Evolutionary conservation across 2,329 filamentous ascomycete genomes (phyloP).

Genomic region (Aspergillus transmontanensis): DNA sequence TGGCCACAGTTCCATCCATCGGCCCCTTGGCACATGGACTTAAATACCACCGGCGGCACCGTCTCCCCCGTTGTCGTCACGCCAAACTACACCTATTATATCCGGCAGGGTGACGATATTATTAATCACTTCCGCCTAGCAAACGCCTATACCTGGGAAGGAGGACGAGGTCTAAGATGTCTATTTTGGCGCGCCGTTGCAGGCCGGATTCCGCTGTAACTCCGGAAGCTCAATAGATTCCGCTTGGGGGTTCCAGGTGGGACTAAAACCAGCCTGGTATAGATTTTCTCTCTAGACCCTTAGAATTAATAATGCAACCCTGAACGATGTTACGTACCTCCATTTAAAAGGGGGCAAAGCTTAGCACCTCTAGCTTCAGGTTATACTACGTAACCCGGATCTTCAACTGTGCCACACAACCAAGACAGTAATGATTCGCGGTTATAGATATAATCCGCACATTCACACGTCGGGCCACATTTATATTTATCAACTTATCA

Average conservation of each 20-base stretch:
- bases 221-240: not conserved
- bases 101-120: constrained; percentile 32
- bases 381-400: too few relatives aligned
- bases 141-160: constrained; percentile 52
- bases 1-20: constrained; percentile 35
- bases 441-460: not conserved
- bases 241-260: not conserved
- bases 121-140: constrained; percentile 46
- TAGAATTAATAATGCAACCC: not conserved
- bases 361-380: not conserved
- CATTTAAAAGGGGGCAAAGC: not conserved
- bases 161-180: constrained; percentile 40
- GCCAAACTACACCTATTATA: constrained; percentile 28
- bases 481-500: not conserved
- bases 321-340: not conserved
- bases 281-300: not conserved
- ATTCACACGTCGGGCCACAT: not conserved
- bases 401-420: not conserved
- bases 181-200: constrained; percentile 45
- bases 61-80: constrained; percentile 18
- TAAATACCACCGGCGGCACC: constrained; percentile 52
- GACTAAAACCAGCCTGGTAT: not conserved
- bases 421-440: not conserved
- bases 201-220: constrained; percentile 5
- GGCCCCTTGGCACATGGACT: constrained; percentile 44